Evolutionary conservation across 768 basidiomycete species (phyloP).

Genomic region (Suillus placidus): DNA sequence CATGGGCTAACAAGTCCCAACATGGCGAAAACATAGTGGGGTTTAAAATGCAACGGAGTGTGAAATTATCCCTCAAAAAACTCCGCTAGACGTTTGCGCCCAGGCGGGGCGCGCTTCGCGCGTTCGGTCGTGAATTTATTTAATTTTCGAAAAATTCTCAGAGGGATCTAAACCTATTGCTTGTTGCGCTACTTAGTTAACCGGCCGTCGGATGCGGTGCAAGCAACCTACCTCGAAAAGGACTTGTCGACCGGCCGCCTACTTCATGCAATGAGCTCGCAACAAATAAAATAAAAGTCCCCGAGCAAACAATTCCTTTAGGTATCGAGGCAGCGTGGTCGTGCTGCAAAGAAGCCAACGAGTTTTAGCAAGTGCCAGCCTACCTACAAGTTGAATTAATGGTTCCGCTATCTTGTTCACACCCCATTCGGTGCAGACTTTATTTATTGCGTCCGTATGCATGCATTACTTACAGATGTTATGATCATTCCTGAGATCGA

Average conservation of each 20-base stretch:
- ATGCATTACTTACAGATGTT: background rate
- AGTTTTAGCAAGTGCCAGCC: slow-evolving; percentile 2
- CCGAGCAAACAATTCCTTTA: background rate
- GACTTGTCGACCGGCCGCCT: slow-evolving; percentile 4
- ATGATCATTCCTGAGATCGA: no score
- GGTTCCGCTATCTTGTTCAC: slow-evolving; percentile 7
- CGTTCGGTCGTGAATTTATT: background rate
- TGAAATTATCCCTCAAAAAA: background rate
- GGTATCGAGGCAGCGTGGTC: background rate
- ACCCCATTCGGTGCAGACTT: slow-evolving; percentile 1
- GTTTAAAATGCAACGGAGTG: background rate
- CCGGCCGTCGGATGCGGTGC: slow-evolving; percentile 1
- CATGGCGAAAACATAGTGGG: background rate
- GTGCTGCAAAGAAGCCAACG: background rate
- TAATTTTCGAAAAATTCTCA: background rate
- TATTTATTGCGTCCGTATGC: background rate
- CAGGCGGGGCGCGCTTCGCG: background rate
- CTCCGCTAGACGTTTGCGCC: background rate
- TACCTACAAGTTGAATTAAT: slow-evolving; percentile 6
- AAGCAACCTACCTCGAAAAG: background rate
- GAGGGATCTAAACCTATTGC: background rate
- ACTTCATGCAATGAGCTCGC: slow-evolving; percentile 1
- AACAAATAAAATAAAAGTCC: slow-evolving; percentile 3
- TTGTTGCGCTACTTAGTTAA: background rate
- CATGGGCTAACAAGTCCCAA: background rate